phyloP scores from a whole-genome alignment of 129 eudicot genomes.

The Centella asiatica region DNA sequence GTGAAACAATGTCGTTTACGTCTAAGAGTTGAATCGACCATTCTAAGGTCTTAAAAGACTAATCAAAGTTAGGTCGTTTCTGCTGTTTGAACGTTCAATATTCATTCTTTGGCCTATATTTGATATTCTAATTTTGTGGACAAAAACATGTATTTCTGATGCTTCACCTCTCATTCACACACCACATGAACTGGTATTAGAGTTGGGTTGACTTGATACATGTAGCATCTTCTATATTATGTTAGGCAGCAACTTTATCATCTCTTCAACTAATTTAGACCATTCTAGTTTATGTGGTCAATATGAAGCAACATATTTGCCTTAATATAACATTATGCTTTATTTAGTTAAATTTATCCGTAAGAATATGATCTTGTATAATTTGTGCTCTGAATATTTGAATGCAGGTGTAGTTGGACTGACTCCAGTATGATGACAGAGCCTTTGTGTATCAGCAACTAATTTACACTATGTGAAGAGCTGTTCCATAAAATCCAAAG shows the following conservation, averaged over 20 bases:
- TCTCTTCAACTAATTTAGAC: neutral
- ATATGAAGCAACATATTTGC: neutral
- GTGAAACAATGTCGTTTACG: neutral
- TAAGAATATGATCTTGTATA: neutral
- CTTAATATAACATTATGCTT: neutral
- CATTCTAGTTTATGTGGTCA: neutral
- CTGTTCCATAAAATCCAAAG: neutral
- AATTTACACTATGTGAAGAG: conserved; percentile 2
- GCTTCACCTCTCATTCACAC: neutral
- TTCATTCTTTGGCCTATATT: neutral
- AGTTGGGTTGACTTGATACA: neutral
- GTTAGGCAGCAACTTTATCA: neutral
- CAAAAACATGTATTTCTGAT: neutral
- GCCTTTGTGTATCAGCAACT: neutral
- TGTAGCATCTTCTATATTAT: neutral
- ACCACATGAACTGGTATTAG: neutral
- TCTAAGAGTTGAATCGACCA: neutral
- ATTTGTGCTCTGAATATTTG: neutral
- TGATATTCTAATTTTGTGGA: neutral
- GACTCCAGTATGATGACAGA: neutral
- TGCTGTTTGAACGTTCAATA: neutral
- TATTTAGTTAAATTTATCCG: neutral
- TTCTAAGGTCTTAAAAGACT: neutral
- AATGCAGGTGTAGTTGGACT: conserved; percentile 10
- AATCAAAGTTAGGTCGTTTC: neutral